Evolutionary conservation across 2,329 filamentous ascomycete species (phyloP).

Genomic region (Xylariaceae sp.): DNA sequence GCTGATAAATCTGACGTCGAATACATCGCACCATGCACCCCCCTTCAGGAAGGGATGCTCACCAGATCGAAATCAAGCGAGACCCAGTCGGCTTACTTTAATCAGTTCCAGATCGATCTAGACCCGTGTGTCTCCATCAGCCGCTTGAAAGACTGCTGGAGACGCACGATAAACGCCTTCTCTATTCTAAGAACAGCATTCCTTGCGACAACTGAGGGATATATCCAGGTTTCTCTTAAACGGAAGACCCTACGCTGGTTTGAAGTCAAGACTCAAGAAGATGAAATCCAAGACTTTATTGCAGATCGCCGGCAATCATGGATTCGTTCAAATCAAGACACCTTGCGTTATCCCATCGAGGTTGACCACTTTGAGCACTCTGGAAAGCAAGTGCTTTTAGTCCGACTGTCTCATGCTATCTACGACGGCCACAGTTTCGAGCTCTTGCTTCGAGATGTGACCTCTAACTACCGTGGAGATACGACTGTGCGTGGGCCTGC

Average conservation of each 20-base stretch:
- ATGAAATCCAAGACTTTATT: slow-evolving; percentile 40
- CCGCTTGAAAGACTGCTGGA: slow-evolving; percentile 61
- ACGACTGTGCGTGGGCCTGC: slow-evolving; percentile 44
- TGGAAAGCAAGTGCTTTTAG: slow-evolving; percentile 46
- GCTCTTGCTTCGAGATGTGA: slow-evolving; percentile 64
- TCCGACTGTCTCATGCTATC: slow-evolving; percentile 82
- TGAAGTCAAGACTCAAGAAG: slow-evolving; percentile 34
- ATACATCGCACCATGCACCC: slow-evolving; percentile 78
- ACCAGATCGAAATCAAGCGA: slow-evolving; percentile 64
- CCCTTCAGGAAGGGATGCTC: slow-evolving; percentile 85
- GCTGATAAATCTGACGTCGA: slow-evolving; percentile 62
- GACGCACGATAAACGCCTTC: slow-evolving; percentile 50
- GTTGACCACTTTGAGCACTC: slow-evolving; percentile 44
- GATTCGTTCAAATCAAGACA: slow-evolving; percentile 53
- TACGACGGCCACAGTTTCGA: slow-evolving; percentile 84
- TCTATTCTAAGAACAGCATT: slow-evolving; percentile 76
- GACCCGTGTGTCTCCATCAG: slow-evolving; percentile 45
- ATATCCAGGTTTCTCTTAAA: slow-evolving; percentile 70
- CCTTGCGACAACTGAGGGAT: slow-evolving; percentile 72
- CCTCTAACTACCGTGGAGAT: slow-evolving; percentile 49
- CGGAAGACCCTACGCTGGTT: slow-evolving; percentile 47
- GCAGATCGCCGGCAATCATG: slow-evolving; percentile 49
- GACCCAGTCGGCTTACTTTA: slow-evolving; percentile 70
- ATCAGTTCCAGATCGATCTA: slow-evolving; percentile 68
- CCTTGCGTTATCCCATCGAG: slow-evolving; percentile 56